A percentile compares a stretch with the other conserved stretches of the same genome.
Evolutionary conservation across 306 rosid genomes (phyloP).

Genomic region (Lablab purpureus): DNA sequence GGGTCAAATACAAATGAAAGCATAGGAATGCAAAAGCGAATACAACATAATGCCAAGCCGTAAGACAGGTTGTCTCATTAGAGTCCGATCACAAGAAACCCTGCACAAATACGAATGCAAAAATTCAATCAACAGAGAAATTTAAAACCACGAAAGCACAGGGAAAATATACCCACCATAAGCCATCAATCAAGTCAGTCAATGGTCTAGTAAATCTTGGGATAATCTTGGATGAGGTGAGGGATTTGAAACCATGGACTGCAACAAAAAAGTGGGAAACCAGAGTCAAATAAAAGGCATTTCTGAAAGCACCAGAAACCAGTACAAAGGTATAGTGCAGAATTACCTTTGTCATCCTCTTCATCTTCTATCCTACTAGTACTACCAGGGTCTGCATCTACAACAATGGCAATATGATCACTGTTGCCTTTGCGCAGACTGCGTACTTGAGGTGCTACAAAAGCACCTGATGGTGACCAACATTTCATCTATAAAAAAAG

Average conservation of each 20-base stretch:
- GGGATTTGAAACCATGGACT: slow-evolving; percentile 99
- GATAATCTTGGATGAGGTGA: slow-evolving; percentile 80
- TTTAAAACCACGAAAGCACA: slow-evolving; percentile 15
- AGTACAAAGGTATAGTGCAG: slow-evolving; percentile 14
- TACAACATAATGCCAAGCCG: slow-evolving; percentile 88
- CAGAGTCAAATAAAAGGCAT: slow-evolving; percentile 24
- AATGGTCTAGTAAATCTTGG: slow-evolving; percentile 91
- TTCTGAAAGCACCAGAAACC: slow-evolving; percentile 27
- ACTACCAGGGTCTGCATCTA: slow-evolving; percentile 81
- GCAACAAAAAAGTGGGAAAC: slow-evolving; percentile 41
- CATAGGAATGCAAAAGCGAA: too few relatives aligned
- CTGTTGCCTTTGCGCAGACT: slow-evolving; percentile 92
- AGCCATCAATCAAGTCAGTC: slow-evolving; percentile 91
- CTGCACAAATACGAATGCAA: slow-evolving; percentile 54
- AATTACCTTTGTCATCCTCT: slow-evolving; percentile 94
- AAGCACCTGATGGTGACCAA: slow-evolving; percentile 70
- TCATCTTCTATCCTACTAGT: slow-evolving; percentile 77
- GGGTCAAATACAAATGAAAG: too few relatives aligned
- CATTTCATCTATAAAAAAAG: slow-evolving; percentile 59
- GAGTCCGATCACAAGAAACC: slow-evolving; percentile 96
- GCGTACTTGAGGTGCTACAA: slow-evolving; percentile 88
- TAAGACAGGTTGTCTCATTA: slow-evolving; percentile 88
- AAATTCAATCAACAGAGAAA: slow-evolving; percentile 27
- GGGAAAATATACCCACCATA: slow-evolving; percentile 68
- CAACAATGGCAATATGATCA: slow-evolving; percentile 91